phyloP scores from a whole-genome alignment of 768 basidiomycete species.

The Erythrobasidium yunnanense region DNA sequence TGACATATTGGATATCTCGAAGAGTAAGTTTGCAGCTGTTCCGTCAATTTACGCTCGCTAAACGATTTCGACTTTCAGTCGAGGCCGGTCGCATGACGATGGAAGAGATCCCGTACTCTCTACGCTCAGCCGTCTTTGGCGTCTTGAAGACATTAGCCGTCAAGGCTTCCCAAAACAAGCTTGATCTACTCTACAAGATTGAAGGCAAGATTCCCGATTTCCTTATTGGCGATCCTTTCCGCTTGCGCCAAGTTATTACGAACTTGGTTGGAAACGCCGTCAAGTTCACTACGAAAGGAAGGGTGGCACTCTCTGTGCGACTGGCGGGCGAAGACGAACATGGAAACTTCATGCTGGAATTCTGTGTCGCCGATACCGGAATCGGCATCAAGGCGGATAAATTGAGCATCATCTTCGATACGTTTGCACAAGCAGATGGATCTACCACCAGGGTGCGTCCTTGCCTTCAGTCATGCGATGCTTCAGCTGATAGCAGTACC shows the following conservation, averaged over 20 bases:
- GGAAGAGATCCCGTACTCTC: slow-evolving; percentile 95
- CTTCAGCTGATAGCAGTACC: no score
- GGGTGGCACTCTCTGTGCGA: slow-evolving; percentile 78
- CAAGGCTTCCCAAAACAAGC: slow-evolving; percentile 88
- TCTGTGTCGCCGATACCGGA: slow-evolving; percentile 94
- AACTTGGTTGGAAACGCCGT: slow-evolving; percentile 86
- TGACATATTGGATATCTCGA: slow-evolving; percentile 98
- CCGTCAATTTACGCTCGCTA: not conserved
- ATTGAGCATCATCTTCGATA: slow-evolving; percentile 94
- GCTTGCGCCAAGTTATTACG: slow-evolving; percentile 68
- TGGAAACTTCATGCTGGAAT: slow-evolving; percentile 75
- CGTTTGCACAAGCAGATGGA: slow-evolving; percentile 97
- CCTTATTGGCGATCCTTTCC: slow-evolving; percentile 87
- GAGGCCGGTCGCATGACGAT: slow-evolving; percentile 99
- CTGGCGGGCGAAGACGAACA: slow-evolving; percentile 57
- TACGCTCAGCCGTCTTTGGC: slow-evolving; percentile 92
- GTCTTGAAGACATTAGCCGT: slow-evolving; percentile 97
- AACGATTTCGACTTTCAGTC: slow-evolving; percentile 48
- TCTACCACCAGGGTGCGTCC: slow-evolving; percentile 79
- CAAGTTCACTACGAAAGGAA: slow-evolving; percentile 66
- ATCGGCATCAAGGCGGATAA: slow-evolving; percentile 99
- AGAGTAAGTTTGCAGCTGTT: slow-evolving; percentile 56
- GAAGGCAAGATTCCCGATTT: slow-evolving; percentile 93
- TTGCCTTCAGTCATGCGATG: no score
- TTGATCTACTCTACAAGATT: slow-evolving; percentile 91